These are phyloP conservation scores for Aureobasidium zeae DNA, from an alignment of 2,329 filamentous ascomycete genomes.

Conservation along the genomic window DNA sequence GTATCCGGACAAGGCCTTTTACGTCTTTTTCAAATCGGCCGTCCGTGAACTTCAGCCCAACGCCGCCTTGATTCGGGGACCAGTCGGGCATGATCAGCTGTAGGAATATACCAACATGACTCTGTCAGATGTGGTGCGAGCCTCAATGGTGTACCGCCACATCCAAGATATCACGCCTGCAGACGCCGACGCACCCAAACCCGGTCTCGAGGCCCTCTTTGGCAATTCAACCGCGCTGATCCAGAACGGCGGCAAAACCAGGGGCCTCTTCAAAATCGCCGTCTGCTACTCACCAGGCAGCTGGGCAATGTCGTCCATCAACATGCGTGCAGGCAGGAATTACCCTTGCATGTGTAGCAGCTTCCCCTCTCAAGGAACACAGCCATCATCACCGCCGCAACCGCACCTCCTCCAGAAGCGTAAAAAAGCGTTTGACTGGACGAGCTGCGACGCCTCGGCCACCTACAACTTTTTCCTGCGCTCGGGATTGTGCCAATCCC, in stretches of 20 bases:
- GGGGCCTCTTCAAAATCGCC: background rate
- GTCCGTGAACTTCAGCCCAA: background rate
- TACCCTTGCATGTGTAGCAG: slow-evolving; percentile 3
- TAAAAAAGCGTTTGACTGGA: background rate
- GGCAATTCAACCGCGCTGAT: background rate
- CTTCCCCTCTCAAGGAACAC: background rate
- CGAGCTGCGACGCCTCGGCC: background rate
- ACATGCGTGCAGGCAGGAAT: background rate
- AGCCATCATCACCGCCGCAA: background rate
- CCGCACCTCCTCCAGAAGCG: background rate
- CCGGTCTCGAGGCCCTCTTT: background rate
- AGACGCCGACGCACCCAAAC: background rate
- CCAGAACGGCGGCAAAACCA: background rate
- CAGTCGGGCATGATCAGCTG: background rate
- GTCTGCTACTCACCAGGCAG: slow-evolving; percentile 1
- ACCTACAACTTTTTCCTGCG: background rate
- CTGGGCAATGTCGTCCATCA: slow-evolving; percentile 1
- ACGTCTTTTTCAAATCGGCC: background rate
- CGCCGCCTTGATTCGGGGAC: background rate
- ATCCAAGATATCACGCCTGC: background rate
- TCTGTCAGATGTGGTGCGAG: background rate
- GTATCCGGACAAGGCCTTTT: background rate
- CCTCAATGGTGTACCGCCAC: background rate
- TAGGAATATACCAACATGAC: background rate
- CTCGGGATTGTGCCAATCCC: background rate